These are phyloP conservation scores for Oryza australiensis DNA, from an alignment of 176 grass and related monocot genomes.

Conservation along the genomic window DNA sequence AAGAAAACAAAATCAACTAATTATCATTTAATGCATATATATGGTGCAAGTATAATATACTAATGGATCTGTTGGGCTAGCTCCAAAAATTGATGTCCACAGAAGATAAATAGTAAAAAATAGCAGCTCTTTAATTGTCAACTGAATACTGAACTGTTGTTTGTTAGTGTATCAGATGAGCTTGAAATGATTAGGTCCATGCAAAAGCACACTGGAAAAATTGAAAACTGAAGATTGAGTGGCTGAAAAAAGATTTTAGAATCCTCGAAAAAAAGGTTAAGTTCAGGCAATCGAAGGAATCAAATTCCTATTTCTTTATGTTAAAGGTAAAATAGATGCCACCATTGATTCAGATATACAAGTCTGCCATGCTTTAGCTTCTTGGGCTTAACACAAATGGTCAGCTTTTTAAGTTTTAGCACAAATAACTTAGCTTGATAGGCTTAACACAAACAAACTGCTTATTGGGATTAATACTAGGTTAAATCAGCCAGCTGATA, in stretches of 20 bases:
- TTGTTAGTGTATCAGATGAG: neutral
- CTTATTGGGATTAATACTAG: neutral
- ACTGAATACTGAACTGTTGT: neutral
- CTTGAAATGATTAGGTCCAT: constrained; percentile 1
- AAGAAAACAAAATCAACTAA: constrained; percentile 7
- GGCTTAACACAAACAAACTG: neutral
- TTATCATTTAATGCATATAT: neutral
- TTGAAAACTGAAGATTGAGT: neutral
- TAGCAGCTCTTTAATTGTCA: neutral
- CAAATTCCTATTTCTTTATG: neutral
- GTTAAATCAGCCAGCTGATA: neutral
- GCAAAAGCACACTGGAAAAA: neutral
- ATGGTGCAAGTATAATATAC: neutral
- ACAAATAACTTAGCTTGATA: neutral
- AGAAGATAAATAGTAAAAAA: neutral
- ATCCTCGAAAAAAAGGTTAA: neutral
- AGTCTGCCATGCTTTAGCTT: neutral
- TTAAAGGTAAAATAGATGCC: neutral
- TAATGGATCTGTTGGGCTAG: neutral
- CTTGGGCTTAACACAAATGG: no score
- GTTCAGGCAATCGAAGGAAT: neutral
- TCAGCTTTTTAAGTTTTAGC: no score
- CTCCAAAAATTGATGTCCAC: neutral
- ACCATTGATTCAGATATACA: neutral
- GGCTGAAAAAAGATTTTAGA: neutral